Conservation (phyloP, 139 green algal genomes). For the Eudorina sp. region DNA sequence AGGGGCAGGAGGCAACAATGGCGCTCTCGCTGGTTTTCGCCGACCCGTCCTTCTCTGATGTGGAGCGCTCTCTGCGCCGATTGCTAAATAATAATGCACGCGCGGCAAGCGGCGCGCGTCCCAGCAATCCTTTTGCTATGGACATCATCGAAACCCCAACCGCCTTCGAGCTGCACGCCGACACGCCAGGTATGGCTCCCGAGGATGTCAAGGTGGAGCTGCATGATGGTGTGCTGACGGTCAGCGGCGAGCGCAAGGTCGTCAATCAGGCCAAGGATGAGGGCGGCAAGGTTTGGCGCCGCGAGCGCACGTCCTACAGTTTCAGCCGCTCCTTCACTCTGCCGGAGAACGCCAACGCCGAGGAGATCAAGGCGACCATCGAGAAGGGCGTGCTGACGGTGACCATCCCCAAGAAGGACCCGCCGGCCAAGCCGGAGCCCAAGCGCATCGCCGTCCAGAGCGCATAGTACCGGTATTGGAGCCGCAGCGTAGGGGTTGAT, state of each 20-base stretch:
- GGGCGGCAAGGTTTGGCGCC: slow-evolving; percentile 50
- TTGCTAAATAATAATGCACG: too few relatives aligned
- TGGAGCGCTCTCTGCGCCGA: too few relatives aligned
- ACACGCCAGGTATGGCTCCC: slow-evolving; percentile 44
- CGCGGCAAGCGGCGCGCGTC: too few relatives aligned
- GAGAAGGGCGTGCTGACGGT: slow-evolving; percentile 63
- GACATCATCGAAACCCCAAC: slow-evolving; percentile 27
- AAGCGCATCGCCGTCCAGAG: slow-evolving; percentile 49
- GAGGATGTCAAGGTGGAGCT: slow-evolving; percentile 49
- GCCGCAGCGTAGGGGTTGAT: too few relatives aligned
- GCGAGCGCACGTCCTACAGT: slow-evolving; percentile 47
- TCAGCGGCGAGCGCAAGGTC: slow-evolving; percentile 36
- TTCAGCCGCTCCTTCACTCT: slow-evolving; percentile 61
- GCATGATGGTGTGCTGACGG: slow-evolving; percentile 20
- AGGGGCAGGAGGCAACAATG: too few relatives aligned
- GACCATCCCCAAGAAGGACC: slow-evolving; percentile 56
- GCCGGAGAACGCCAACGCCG: slow-evolving; percentile 55
- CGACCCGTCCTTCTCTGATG: too few relatives aligned
- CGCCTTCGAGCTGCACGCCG: slow-evolving; percentile 43
- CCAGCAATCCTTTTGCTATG: too few relatives aligned
- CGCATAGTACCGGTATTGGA: too few relatives aligned
- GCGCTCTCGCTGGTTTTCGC: too few relatives aligned
- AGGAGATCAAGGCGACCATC: slow-evolving; percentile 54
- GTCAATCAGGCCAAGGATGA: slow-evolving; percentile 49
- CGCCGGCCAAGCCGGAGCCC: slow-evolving; percentile 24